phyloP scores from a whole-genome alignment of 495 filamentous ascomycete species.

The Collariella sp. region DNA sequence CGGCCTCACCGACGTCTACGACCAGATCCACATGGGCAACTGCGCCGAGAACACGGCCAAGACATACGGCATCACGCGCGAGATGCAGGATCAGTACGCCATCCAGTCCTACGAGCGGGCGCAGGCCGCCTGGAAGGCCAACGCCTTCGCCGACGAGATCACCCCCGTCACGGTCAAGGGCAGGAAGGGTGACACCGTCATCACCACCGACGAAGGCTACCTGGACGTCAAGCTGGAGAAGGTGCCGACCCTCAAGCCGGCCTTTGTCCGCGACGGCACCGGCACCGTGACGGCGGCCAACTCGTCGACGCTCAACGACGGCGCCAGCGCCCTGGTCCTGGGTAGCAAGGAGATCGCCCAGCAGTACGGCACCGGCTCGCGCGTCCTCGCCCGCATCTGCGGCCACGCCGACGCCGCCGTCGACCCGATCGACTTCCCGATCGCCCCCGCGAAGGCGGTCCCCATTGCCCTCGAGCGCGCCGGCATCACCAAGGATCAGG shows the following conservation, averaged over 20 bases:
- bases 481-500: constrained; percentile 79
- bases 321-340: constrained; percentile 83
- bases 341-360: constrained; percentile 66
- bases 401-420: constrained; percentile 83
- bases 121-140: constrained; percentile 78
- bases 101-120: constrained; percentile 80
- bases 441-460: constrained; percentile 87
- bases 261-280: constrained; percentile 72
- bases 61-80: constrained; percentile 68
- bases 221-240: constrained; percentile 77
- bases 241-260: constrained; percentile 77
- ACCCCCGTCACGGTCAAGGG: constrained; percentile 73
- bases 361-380: constrained; percentile 60
- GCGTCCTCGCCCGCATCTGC: constrained; percentile 77
- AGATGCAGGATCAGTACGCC: constrained; percentile 84
- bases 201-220: constrained; percentile 81
- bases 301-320: constrained; percentile 86
- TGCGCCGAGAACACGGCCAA: constrained; percentile 95
- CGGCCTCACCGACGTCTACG: constrained; percentile 93
- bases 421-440: constrained; percentile 90
- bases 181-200: constrained; percentile 71
- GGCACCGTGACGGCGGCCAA: constrained; percentile 95
- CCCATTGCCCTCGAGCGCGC: constrained; percentile 82
- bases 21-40: constrained; percentile 93
- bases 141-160: constrained; percentile 78